These are phyloP conservation scores for Aurantiochytrium sp. DNA, from an alignment of 108 stramenopile species.

Conservation along the genomic window DNA sequence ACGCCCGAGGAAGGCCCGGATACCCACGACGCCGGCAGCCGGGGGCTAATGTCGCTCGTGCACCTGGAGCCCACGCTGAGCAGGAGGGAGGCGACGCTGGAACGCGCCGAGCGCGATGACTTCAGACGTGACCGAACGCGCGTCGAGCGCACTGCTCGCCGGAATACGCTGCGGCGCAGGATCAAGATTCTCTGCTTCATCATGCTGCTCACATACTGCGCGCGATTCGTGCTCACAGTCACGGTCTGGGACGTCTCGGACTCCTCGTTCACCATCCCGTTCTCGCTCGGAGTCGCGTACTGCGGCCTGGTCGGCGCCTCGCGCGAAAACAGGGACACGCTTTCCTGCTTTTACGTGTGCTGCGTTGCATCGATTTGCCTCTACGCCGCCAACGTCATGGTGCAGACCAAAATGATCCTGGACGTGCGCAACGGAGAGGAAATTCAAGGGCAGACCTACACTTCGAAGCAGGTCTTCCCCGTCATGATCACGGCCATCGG, in stretches of 20 bases:
- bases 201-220: slow-evolving; percentile 6
- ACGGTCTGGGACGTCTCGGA: slow-evolving; percentile 16
- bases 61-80: background rate
- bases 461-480: background rate
- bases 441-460: background rate
- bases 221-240: background rate
- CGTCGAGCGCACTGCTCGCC: background rate
- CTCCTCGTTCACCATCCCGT: background rate
- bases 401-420: background rate
- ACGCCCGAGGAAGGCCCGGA: no score
- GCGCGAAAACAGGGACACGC: background rate
- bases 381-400: background rate
- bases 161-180: background rate
- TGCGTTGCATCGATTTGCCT: slow-evolving; percentile 12
- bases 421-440: background rate
- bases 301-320: background rate
- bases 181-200: background rate
- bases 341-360: slow-evolving; percentile 12
- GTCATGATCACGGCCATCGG: background rate
- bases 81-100: background rate
- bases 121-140: background rate
- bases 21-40: no score
- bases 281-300: slow-evolving; percentile 21
- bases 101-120: background rate
- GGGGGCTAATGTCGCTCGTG: background rate